Conservation (phyloP, 257 asterid genomes). For the Agastache rugosa region DNA sequence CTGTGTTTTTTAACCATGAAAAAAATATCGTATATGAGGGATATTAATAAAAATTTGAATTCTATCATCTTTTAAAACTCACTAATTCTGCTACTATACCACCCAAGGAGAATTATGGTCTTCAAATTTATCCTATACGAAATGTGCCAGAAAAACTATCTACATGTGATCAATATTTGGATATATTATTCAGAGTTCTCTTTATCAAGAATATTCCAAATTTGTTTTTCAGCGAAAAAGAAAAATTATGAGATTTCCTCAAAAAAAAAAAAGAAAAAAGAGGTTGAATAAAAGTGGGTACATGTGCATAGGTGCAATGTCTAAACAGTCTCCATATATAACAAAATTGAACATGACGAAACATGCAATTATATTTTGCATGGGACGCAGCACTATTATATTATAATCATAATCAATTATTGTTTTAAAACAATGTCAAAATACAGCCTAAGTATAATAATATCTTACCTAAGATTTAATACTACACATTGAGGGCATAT, state of each 20-base stretch:
- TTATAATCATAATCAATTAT: background rate
- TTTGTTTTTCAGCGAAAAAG: background rate
- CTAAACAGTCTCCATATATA: background rate
- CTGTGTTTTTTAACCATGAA: no score
- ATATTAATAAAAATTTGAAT: no score
- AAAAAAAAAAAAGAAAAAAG: background rate
- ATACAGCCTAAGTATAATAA: background rate
- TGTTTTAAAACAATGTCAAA: constrained; percentile 9
- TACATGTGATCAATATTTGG: constrained; percentile 6
- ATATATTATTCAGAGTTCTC: background rate
- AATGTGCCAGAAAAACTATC: background rate
- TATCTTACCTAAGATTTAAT: background rate
- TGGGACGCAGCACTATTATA: background rate
- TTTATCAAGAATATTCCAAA: background rate
- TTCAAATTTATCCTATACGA: background rate
- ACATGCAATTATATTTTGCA: constrained; percentile 16
- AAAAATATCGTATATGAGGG: no score
- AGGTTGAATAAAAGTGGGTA: background rate
- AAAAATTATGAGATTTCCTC: background rate
- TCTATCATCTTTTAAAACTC: no score
- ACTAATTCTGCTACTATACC: no score
- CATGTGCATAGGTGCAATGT: background rate
- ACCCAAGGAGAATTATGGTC: background rate
- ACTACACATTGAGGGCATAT: background rate
- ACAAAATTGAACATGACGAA: constrained; percentile 17